Percentiles rank a stretch among this genome's conserved stretches.
Conservation (phyloP, 768 basidiomycete species). For the Chiua virens region DNA sequence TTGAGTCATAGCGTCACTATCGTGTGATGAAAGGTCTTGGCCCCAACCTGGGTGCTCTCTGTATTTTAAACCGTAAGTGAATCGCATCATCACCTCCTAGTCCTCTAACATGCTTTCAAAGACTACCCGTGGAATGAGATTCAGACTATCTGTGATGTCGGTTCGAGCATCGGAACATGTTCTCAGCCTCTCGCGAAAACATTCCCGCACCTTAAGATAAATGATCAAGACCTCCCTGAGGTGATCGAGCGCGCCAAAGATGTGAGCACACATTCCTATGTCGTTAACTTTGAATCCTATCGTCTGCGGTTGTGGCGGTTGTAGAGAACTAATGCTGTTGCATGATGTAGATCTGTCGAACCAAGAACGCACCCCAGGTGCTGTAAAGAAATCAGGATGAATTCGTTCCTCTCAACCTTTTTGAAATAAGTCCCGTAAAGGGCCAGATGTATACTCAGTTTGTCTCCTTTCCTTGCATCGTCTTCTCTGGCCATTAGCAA, state of each 20-base stretch:
- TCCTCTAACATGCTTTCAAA: neutral
- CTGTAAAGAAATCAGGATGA: slow-evolving; percentile 16
- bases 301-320: neutral
- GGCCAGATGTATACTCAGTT: slow-evolving; percentile 28
- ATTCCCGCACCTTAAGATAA: slow-evolving; percentile 27
- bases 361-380: slow-evolving; percentile 13
- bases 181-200: slow-evolving; percentile 27
- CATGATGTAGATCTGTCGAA: slow-evolving; percentile 15
- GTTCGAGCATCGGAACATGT: slow-evolving; percentile 30
- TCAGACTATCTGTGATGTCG: slow-evolving; percentile 29
- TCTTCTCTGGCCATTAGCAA: neutral
- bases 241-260: slow-evolving; percentile 23
- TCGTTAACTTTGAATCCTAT: neutral
- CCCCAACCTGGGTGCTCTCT: slow-evolving; percentile 22
- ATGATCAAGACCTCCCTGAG: slow-evolving; percentile 30
- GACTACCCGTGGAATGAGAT: slow-evolving; percentile 28
- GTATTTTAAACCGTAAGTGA: slow-evolving; percentile 23
- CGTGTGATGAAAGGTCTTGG: slow-evolving; percentile 23
- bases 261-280: slow-evolving; percentile 2
- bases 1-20: slow-evolving; percentile 22
- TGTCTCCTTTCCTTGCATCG: neutral
- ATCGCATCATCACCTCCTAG: neutral
- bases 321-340: neutral
- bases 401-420: too few species aligned
- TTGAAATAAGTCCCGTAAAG: too few species aligned